Conservation (phyloP, 176 grass and related monocot genomes). For the Saccharum spontaneum region DNA sequence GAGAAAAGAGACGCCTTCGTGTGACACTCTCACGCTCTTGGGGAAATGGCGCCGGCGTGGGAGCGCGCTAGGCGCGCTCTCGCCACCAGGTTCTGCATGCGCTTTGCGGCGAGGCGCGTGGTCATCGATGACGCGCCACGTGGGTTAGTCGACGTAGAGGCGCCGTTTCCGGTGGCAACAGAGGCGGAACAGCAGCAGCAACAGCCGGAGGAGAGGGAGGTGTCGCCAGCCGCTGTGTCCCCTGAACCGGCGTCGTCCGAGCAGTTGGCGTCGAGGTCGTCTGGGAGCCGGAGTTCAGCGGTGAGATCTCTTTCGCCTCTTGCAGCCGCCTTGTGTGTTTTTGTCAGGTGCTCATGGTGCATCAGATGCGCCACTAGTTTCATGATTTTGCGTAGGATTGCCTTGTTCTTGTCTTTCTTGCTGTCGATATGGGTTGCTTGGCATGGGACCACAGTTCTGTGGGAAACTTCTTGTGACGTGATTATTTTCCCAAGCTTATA, state of each 20-base stretch:
- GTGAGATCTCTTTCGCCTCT: slow-evolving; percentile 1
- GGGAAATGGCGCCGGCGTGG: slow-evolving; percentile 48
- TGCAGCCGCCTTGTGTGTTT: background rate
- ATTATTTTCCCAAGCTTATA: background rate
- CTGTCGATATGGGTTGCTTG: background rate
- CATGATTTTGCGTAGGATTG: background rate
- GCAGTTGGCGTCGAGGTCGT: slow-evolving; percentile 10
- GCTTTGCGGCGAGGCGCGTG: background rate
- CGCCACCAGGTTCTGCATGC: slow-evolving; percentile 35
- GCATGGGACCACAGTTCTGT: background rate
- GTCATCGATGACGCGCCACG: background rate
- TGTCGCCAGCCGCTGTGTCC: background rate
- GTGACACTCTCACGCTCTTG: background rate
- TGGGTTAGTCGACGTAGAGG: background rate
- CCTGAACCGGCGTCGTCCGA: background rate
- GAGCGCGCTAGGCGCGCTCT: slow-evolving; percentile 48
- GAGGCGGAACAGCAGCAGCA: background rate
- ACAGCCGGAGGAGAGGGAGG: background rate
- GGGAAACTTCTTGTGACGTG: too few species aligned
- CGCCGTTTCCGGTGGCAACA: background rate
- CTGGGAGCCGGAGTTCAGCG: slow-evolving; percentile 18
- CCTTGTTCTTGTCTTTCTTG: background rate
- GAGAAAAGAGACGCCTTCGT: slow-evolving; percentile 4
- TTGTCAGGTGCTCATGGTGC: background rate
- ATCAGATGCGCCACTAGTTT: too few species aligned